These are phyloP conservation scores for Fistulina hepatica DNA, from an alignment of 1,284 basidiomycete species.

Conservation along the genomic window DNA sequence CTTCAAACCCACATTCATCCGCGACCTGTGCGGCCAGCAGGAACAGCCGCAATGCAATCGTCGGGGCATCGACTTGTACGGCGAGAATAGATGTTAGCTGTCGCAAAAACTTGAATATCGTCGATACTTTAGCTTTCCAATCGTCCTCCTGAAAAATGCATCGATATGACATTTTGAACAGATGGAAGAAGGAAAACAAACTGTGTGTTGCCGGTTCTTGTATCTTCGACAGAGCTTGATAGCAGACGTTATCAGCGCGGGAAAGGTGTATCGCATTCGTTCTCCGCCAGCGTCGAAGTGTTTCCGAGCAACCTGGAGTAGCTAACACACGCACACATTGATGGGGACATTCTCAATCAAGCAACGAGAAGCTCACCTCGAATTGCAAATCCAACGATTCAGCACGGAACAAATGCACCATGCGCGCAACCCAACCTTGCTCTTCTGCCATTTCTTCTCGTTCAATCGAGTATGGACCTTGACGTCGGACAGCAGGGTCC, in stretches of 20 bases:
- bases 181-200: slow-evolving; percentile 19
- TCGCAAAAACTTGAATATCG: slow-evolving; percentile 85
- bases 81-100: slow-evolving; percentile 86
- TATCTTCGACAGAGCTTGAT: slow-evolving; percentile 87
- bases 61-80: slow-evolving; percentile 82
- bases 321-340: slow-evolving; percentile 29
- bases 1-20: slow-evolving; percentile 88
- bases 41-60: slow-evolving; percentile 83
- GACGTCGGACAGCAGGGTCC: slow-evolving; percentile 42
- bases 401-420: slow-evolving; percentile 87
- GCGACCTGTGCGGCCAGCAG: slow-evolving; percentile 89
- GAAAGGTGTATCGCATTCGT: slow-evolving; percentile 89
- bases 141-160: slow-evolving; percentile 55
- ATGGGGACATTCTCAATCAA: slow-evolving; percentile 2
- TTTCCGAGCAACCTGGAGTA: slow-evolving; percentile 79
- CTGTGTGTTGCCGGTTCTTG: slow-evolving; percentile 62
- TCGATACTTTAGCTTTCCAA: slow-evolving; percentile 72
- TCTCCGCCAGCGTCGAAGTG: slow-evolving; percentile 88
- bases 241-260: slow-evolving; percentile 81
- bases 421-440: slow-evolving; percentile 92
- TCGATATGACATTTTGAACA: slow-evolving; percentile 4
- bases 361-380: slow-evolving; percentile 43
- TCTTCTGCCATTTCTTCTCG: slow-evolving; percentile 89
- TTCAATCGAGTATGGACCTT: slow-evolving; percentile 50
- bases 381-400: slow-evolving; percentile 80